phyloP scores from a whole-genome alignment of 179 eudicot genomes.

The Spergularia azorica region DNA sequence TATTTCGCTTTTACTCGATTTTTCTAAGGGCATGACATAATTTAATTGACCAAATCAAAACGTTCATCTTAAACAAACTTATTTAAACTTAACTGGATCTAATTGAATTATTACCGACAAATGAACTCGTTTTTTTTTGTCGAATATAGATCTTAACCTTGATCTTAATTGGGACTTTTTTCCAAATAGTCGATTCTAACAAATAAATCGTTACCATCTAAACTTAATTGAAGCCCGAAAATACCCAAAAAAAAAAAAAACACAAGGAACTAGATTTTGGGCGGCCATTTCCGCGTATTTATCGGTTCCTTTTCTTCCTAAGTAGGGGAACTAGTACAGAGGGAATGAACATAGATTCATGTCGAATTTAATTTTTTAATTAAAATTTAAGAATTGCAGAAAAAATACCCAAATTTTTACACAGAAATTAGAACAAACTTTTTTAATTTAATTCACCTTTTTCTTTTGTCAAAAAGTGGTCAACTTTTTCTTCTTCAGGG shows the following conservation, averaged over 20 bases:
- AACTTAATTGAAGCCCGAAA: too few relatives aligned
- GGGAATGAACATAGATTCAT: slow-evolving; percentile 27
- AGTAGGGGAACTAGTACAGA: background rate
- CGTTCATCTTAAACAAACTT: too few relatives aligned
- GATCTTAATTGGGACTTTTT: too few relatives aligned
- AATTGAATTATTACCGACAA: too few relatives aligned
- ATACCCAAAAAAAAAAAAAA: background rate
- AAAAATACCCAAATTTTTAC: slow-evolving; percentile 17
- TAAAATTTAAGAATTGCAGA: background rate
- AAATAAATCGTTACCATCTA: too few relatives aligned
- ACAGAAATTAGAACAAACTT: background rate
- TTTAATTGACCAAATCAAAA: too few relatives aligned
- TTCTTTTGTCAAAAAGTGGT: background rate
- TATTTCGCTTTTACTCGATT: too few relatives aligned
- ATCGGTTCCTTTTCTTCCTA: slow-evolving; percentile 1
- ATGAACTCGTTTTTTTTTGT: too few relatives aligned
- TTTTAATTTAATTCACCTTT: background rate
- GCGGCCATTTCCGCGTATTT: slow-evolving; percentile 27
- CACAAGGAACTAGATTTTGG: background rate
- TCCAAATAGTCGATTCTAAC: too few relatives aligned
- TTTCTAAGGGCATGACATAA: too few relatives aligned
- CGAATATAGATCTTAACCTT: too few relatives aligned
- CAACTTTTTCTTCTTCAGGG: slow-evolving; percentile 16
- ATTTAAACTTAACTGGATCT: too few relatives aligned
- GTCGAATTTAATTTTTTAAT: background rate